Conservation (phyloP, 1,284 basidiomycete genomes). For the Psilocybe mexicana region DNA sequence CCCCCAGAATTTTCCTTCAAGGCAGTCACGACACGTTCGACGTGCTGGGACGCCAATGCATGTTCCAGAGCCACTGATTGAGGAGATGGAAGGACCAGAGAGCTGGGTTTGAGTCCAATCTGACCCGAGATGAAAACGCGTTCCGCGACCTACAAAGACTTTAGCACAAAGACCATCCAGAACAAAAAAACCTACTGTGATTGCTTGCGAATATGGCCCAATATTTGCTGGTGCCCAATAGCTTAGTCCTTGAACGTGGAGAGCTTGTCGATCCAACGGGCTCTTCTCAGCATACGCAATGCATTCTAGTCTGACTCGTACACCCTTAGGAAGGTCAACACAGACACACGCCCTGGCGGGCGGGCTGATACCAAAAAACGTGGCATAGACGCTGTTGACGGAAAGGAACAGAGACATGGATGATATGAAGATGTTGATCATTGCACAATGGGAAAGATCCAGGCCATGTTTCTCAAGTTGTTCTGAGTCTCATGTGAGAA, state of each 20-base stretch:
- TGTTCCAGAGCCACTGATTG: constrained; percentile 62
- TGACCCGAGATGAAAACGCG: constrained; percentile 91
- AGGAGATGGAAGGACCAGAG: constrained; percentile 66
- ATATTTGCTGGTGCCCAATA: constrained; percentile 99
- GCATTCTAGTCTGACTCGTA: constrained; percentile 75
- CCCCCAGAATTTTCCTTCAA: constrained; percentile 55
- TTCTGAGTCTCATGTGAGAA: constrained; percentile 36
- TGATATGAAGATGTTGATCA: constrained; percentile 85
- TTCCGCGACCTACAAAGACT: constrained; percentile 56
- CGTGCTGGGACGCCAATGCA: constrained; percentile 82
- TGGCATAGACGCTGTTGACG: constrained; percentile 78
- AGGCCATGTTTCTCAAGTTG: constrained; percentile 48
- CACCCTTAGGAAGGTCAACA: constrained; percentile 61
- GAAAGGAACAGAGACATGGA: constrained; percentile 76
- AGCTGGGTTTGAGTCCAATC: constrained; percentile 85
- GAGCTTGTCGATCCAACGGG: constrained; percentile 56
- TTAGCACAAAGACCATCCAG: neutral
- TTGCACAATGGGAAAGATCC: constrained; percentile 63
- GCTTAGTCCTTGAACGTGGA: constrained; percentile 94
- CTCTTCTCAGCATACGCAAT: constrained; percentile 57
- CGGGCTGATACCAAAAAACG: constrained; percentile 88
- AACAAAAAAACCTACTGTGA: constrained; percentile 56
- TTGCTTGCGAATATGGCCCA: constrained; percentile 95
- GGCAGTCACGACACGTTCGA: constrained; percentile 64
- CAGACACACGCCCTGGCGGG: constrained; percentile 93